A percentile compares a stretch with the other conserved stretches of the same genome.
phyloP scores from a whole-genome alignment of 495 filamentous ascomycete species.

The Corynascus novoguineensis region DNA sequence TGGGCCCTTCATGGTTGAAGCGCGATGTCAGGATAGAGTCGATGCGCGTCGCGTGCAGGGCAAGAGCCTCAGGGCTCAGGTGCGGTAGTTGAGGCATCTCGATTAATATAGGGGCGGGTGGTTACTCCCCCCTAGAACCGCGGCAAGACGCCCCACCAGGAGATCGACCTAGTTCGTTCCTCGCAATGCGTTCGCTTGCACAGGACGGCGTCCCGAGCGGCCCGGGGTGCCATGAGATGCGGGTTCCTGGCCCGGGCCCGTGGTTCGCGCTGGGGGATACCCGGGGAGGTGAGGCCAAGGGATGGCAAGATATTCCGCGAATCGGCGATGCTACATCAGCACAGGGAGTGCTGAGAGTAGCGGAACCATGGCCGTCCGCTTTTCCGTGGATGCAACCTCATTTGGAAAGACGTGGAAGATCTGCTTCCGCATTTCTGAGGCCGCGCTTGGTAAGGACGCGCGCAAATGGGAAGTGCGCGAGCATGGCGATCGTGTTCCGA shows the following conservation, averaged over 20 bases:
- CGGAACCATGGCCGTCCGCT: constrained; percentile 3
- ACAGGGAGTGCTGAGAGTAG: neutral
- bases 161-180: constrained; percentile 14
- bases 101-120: constrained; percentile 19
- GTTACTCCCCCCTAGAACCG: neutral
- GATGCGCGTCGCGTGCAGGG: constrained; percentile 1
- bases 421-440: constrained; percentile 19
- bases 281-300: neutral
- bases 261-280: constrained; percentile 15
- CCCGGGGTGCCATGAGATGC: neutral
- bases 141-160: constrained; percentile 7
- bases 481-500: neutral
- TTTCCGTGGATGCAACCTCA: constrained; percentile 23
- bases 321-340: constrained; percentile 14
- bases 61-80: constrained; percentile 12
- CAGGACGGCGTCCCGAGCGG: neutral
- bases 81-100: neutral
- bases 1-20: constrained; percentile 36
- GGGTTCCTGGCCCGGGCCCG: constrained; percentile 17
- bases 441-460: neutral
- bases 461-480: neutral
- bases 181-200: neutral
- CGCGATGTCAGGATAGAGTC: constrained; percentile 5
- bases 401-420: constrained; percentile 19
- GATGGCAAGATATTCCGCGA: constrained; percentile 17